Percentiles rank a stretch among this genome's conserved stretches.
Evolutionary conservation across 129 eudicot species (phyloP).

Genomic region (Ambrosia artemisiifolia): DNA sequence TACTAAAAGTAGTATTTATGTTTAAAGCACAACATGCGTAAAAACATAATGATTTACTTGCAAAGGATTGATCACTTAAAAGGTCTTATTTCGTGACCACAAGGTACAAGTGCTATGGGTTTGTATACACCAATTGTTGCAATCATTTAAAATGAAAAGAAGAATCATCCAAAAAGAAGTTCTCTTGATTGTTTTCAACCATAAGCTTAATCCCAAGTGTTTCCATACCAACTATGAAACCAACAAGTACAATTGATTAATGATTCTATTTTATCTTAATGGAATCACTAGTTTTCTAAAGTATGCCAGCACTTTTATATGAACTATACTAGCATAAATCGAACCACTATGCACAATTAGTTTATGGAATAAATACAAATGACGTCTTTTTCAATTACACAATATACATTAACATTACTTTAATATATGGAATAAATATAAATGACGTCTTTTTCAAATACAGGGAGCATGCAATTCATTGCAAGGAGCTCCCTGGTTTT

Average conservation of each 20-base stretch:
- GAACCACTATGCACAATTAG: too few species aligned
- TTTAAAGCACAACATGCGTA: neutral
- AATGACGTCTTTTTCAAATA: too few species aligned
- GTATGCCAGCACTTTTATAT: neutral
- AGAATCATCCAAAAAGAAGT: neutral
- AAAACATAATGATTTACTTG: neutral
- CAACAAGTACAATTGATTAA: neutral
- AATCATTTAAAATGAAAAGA: neutral
- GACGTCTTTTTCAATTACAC: too few species aligned
- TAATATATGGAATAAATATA: neutral
- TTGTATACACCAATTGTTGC: neutral
- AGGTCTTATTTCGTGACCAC: neutral
- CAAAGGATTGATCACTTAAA: neutral
- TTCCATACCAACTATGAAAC: neutral
- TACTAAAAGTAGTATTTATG: neutral
- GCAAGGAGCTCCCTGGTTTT: too few species aligned
- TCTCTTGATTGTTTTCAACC: neutral
- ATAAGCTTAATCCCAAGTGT: slow-evolving; percentile 8
- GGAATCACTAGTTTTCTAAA: slow-evolving; percentile 3
- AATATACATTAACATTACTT: neutral
- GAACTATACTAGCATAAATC: neutral
- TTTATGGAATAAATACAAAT: too few species aligned
- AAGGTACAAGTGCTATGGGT: neutral
- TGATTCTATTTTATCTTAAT: slow-evolving; percentile 7
- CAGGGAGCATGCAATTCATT: too few species aligned